Evolutionary conservation across 768 basidiomycete species (phyloP).

Genomic region (Tylopilus plumbeoviolaceoides): DNA sequence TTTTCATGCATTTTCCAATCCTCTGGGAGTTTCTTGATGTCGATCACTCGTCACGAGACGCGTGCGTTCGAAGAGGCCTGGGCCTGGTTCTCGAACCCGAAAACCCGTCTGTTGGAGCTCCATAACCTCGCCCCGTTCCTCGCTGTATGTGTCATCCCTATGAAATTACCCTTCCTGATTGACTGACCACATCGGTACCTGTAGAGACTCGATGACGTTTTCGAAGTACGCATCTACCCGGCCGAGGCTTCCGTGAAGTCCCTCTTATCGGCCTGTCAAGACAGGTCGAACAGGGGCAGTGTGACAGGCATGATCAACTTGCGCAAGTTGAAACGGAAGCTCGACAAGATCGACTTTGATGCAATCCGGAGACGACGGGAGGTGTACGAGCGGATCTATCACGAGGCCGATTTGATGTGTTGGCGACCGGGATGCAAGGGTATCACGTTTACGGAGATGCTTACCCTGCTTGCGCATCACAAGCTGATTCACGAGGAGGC

Average conservation of each 20-base stretch:
- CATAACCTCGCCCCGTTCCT: slow-evolving; percentile 75
- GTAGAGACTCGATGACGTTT: slow-evolving; percentile 79
- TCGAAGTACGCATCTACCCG: slow-evolving; percentile 87
- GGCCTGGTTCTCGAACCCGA: slow-evolving; percentile 76
- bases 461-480: slow-evolving; percentile 83
- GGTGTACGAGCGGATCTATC: slow-evolving; percentile 75
- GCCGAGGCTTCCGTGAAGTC: slow-evolving; percentile 56
- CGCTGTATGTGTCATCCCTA: slow-evolving; percentile 48
- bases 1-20: slow-evolving; percentile 95
- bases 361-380: slow-evolving; percentile 62
- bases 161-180: not conserved
- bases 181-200: not conserved
- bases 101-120: slow-evolving; percentile 74
- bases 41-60: slow-evolving; percentile 87
- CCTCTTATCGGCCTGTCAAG: slow-evolving; percentile 50
- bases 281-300: slow-evolving; percentile 31
- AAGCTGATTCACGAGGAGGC: slow-evolving; percentile 88
- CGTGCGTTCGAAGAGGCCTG: slow-evolving; percentile 92
- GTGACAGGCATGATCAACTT: slow-evolving; percentile 57
- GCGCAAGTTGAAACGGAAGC: slow-evolving; percentile 49
- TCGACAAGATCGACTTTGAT: slow-evolving; percentile 62
- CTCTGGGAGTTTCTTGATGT: slow-evolving; percentile 65
- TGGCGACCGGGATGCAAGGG: slow-evolving; percentile 56
- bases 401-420: slow-evolving; percentile 78
- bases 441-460: slow-evolving; percentile 89